Base-by-base conservation (phyloP, 2,329 filamentous ascomycete species). In the Fusarium pseudograminearum region DNA sequence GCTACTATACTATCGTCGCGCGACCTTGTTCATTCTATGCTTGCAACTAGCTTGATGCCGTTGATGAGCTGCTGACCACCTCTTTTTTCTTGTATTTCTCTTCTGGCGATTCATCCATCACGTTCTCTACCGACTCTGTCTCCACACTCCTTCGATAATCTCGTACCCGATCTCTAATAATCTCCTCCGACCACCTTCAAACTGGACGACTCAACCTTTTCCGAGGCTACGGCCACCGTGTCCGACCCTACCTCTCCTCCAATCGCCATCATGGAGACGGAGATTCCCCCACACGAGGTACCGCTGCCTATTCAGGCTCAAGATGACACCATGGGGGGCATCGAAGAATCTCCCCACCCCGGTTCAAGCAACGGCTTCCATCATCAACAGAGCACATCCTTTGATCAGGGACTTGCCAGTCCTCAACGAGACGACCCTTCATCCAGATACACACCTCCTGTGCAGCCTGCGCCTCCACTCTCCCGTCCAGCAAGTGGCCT, bases 401-500 rank as follows among this genome's bases (percentile, higher is more conserved):
- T 86, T 69, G 86, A 88, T 71, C 83, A 86, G 60, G 81, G 79
- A 44, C 76, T 85, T 47, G 70, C 80, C 70, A 56, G 53, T 30
- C 53, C 53, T 2, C 42, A 45, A 54, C 76, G 79, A 50, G 82
- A 83, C 47, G 81, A 86, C 45, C 78, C 80, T 33, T 80, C 78
- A 16, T 76, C 73, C 57, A 72, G 81, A 58, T 86, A 84, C 75
- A 85, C 84, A 20, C 83, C 84, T 57, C 83, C 83, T 3, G 77
- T 83, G 8, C 80, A 82, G 34, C 77, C 80, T 53, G 76, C 79
- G 47, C 79, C 82, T 26, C 79, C 83, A 26, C 81, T 85, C 74
- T 88, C 86, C 56, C 82, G 87, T 55, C 86, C 87, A 7, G 82
- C 86, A 6, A 89, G 87, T 28, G 84, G 85, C 44, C 79, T 88